phyloP scores from a whole-genome alignment of 1,284 basidiomycete genomes.

The Lentinus polychrous region DNA sequence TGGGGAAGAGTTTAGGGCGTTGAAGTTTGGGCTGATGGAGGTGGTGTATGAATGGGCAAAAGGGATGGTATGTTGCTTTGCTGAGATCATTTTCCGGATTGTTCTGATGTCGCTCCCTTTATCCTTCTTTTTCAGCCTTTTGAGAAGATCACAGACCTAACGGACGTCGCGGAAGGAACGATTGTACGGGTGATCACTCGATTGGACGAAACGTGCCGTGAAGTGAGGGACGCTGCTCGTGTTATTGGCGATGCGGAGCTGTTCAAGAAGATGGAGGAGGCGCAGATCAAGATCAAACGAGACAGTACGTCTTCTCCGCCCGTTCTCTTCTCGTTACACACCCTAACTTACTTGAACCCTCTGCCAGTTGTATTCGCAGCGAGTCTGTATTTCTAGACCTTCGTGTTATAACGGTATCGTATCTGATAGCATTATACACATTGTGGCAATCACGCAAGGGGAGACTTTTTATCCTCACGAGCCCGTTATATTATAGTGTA shows the following conservation, averaged over 20 bases:
- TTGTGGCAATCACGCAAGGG: slow-evolving; percentile 2
- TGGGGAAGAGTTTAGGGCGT: slow-evolving; percentile 69
- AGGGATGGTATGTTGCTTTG: slow-evolving; percentile 70
- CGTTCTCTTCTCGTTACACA: slow-evolving; percentile 1
- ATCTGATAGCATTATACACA: background rate
- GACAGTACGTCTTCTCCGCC: slow-evolving; percentile 63
- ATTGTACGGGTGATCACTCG: slow-evolving; percentile 96
- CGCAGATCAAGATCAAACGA: slow-evolving; percentile 88
- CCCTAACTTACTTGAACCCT: background rate
- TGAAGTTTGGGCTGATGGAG: slow-evolving; percentile 89
- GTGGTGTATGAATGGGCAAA: slow-evolving; percentile 99
- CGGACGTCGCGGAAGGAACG: slow-evolving; percentile 94
- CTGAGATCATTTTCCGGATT: background rate
- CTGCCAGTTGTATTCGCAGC: slow-evolving; percentile 75
- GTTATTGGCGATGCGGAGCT: slow-evolving; percentile 95
- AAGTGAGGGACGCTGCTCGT: slow-evolving; percentile 94
- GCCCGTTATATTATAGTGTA: slow-evolving; percentile 18
- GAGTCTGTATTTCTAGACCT: slow-evolving; percentile 73
- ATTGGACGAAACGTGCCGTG: slow-evolving; percentile 94
- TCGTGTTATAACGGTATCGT: background rate
- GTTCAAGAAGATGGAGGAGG: slow-evolving; percentile 97
- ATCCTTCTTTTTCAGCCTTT: slow-evolving; percentile 64
- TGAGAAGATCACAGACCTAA: slow-evolving; percentile 87
- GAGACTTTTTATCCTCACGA: slow-evolving; percentile 15
- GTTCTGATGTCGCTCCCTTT: background rate